Percentiles rank a stretch among this genome's conserved stretches.
Conservation (phyloP, 169 alveolate species). For the Amoebophrya sp. region DNA sequence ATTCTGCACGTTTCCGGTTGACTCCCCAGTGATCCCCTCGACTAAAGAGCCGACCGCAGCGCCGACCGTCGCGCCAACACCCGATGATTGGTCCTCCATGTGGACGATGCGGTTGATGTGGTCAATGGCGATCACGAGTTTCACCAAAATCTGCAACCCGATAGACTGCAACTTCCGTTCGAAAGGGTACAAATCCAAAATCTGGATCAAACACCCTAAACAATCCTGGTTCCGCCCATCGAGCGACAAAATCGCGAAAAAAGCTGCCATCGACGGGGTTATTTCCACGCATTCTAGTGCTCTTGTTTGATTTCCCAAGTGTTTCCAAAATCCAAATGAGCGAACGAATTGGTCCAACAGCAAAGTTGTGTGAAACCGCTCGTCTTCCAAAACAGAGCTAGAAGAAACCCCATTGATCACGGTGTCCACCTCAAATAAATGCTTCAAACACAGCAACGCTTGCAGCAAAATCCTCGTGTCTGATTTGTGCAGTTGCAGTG, state of each 20-base stretch:
- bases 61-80: no score
- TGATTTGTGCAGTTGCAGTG: not conserved
- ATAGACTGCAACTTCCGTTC: not conserved
- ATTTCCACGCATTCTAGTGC: not conserved
- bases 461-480: not conserved
- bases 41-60: no score
- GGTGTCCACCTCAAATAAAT: not conserved
- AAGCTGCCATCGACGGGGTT: not conserved
- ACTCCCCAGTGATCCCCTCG: no score
- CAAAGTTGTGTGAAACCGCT: not conserved
- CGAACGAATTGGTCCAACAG: not conserved
- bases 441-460: not conserved
- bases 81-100: no score
- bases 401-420: not conserved
- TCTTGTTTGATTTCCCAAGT: not conserved
- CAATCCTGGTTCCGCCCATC: not conserved
- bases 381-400: not conserved
- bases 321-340: not conserved
- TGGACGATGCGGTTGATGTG: not conserved
- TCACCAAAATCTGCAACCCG: not conserved
- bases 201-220: not conserved
- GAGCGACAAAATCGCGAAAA: not conserved
- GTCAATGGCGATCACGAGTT: not conserved
- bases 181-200: not conserved
- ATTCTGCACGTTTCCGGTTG: no score